Conservation (phyloP, 169 alveolate genomes). For the Eimeria sp. region DNA sequence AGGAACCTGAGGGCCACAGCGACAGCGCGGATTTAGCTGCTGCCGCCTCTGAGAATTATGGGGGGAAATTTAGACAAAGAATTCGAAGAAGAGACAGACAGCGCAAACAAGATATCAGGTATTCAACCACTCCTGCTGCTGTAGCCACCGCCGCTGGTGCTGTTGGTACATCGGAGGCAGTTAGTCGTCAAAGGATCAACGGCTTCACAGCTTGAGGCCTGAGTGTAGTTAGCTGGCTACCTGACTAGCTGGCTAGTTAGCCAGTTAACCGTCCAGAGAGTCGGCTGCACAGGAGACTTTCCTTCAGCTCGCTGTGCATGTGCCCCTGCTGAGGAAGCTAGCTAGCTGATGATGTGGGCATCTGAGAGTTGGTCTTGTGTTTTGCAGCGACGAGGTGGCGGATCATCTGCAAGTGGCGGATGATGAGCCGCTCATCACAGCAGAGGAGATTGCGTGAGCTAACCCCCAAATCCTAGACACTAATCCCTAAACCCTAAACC, state of each 20-base stretch:
- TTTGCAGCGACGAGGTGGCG: conserved; percentile 74
- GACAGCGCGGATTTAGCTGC: neutral
- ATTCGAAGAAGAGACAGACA: conserved; percentile 61
- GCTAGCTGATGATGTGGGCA: neutral
- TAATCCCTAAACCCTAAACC: too few species aligned
- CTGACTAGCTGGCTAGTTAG: too few species aligned
- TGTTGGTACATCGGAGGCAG: neutral
- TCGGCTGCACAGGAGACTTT: neutral
- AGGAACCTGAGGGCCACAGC: neutral
- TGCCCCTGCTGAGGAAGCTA: neutral
- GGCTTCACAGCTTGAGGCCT: neutral
- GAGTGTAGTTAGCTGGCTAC: neutral
- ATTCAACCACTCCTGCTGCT: neutral
- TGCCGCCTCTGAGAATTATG: conserved; percentile 26
- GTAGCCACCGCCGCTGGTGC: neutral
- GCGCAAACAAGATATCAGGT: conserved; percentile 57
- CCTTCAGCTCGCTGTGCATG: neutral
- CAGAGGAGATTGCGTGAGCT: conserved; percentile 75
- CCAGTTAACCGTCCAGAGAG: too few species aligned
- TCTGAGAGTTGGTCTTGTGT: neutral
- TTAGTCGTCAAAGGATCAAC: neutral
- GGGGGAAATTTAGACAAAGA: conserved; percentile 68
- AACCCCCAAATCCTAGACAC: too few species aligned
- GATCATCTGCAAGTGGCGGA: conserved; percentile 71
- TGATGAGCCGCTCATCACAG: conserved; percentile 76